phyloP scores from a whole-genome alignment of 352 stramenopile species.

The Globisporangium abappressorium region DNA sequence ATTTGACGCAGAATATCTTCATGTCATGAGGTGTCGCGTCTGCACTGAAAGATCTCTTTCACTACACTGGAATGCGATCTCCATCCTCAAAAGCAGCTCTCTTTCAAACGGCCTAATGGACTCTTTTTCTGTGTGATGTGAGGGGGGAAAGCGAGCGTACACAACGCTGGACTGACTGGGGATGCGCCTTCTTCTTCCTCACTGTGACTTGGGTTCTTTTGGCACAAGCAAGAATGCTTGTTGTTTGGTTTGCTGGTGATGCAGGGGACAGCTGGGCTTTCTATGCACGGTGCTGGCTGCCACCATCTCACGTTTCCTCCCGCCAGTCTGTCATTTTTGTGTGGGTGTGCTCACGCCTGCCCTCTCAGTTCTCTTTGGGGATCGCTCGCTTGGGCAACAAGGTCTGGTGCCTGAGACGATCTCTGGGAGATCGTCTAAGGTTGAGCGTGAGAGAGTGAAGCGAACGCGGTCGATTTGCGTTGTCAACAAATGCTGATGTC shows the following conservation, averaged over 20 bases:
- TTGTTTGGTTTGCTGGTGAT: conserved; percentile 2
- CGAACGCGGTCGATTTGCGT: too few species aligned
- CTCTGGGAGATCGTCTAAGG: too few species aligned
- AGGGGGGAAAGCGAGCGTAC: background rate
- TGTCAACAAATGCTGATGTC: too few species aligned
- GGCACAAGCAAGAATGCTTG: background rate
- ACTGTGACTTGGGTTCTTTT: too few species aligned
- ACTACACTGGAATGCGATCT: background rate
- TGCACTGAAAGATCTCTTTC: background rate
- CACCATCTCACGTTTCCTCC: conserved; percentile 7
- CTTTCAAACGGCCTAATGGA: background rate
- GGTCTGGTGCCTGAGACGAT: too few species aligned
- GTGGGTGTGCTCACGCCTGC: background rate
- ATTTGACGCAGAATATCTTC: background rate
- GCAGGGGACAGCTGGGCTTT: background rate
- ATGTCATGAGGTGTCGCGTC: background rate
- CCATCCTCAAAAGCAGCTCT: too few species aligned
- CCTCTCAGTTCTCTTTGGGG: background rate
- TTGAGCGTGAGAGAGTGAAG: too few species aligned
- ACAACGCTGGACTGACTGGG: background rate
- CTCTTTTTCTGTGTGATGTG: background rate
- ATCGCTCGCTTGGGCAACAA: background rate
- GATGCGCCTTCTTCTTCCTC: background rate
- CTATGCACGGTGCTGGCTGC: background rate
- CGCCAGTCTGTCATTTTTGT: background rate